phyloP scores from a whole-genome alignment of 2,329 filamentous ascomycete species.

The Aspergillus ibericus region DNA sequence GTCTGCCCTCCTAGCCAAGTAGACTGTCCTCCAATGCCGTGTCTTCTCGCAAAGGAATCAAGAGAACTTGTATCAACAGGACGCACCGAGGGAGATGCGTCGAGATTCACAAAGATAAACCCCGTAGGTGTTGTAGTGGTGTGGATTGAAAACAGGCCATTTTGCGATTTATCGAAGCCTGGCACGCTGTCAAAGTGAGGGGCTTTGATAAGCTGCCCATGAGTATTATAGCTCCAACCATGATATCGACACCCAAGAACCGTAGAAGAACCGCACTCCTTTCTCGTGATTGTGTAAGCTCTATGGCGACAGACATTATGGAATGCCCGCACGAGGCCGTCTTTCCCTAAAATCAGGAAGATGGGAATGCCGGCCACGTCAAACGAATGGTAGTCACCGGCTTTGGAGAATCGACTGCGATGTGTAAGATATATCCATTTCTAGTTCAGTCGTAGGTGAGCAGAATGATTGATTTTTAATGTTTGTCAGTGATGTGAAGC shows the following conservation, averaged over 20 bases:
- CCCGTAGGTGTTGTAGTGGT: conserved; percentile 22
- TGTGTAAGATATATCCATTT: conserved; percentile 40
- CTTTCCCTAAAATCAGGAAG: conserved; percentile 54
- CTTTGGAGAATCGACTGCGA: conserved; percentile 49
- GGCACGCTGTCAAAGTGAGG: conserved; percentile 58
- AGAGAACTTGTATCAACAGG: conserved; percentile 1
- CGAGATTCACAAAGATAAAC: conserved; percentile 31
- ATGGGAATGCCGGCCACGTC: conserved; percentile 59
- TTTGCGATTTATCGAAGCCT: conserved; percentile 58
- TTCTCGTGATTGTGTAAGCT: conserved; percentile 59
- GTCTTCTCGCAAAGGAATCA: conserved; percentile 13
- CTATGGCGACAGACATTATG: conserved; percentile 65
- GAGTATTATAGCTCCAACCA: conserved; percentile 62
- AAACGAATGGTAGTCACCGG: conserved; percentile 59
- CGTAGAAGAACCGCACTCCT: conserved; percentile 51
- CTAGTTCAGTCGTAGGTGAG: conserved; percentile 18
- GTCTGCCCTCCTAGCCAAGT: conserved; percentile 31
- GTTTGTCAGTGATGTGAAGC: not conserved
- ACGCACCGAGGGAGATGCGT: conserved; percentile 8
- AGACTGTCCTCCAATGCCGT: conserved; percentile 13
- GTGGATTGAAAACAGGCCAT: conserved; percentile 51
- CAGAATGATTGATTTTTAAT: not conserved
- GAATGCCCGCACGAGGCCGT: conserved; percentile 57
- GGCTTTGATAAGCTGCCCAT: conserved; percentile 60
- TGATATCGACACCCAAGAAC: conserved; percentile 63